These are phyloP conservation scores for Zancudomyces culisetae DNA, from an alignment of 371 early-diverging fungal genomes.

Conservation along the genomic window DNA sequence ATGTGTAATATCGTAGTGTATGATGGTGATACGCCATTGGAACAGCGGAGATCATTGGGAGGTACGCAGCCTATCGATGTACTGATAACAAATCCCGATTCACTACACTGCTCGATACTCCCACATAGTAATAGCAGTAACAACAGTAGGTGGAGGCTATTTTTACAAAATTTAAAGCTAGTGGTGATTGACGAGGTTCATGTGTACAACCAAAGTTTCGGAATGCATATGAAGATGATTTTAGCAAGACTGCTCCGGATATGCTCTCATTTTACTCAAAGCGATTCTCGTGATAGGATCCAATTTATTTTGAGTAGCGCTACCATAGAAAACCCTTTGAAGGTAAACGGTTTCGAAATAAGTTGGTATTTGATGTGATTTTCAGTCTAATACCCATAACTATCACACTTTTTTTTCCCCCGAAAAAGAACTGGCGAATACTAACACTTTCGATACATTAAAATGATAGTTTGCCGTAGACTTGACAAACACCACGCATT, in stretches of 20 bases:
- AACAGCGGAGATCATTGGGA: constrained; percentile 19
- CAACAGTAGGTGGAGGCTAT: constrained; percentile 30
- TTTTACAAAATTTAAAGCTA: constrained; percentile 29
- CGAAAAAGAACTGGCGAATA: no score
- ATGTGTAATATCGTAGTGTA: constrained; percentile 18
- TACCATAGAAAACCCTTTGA: constrained; percentile 34
- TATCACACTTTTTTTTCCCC: no score
- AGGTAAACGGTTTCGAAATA: background rate
- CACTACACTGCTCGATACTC: constrained; percentile 49
- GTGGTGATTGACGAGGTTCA: constrained; percentile 66
- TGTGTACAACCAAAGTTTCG: constrained; percentile 44
- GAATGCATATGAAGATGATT: constrained; percentile 42
- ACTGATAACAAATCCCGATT: constrained; percentile 67
- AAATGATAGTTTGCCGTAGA: no score
- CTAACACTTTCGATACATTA: no score
- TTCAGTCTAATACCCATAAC: no score
- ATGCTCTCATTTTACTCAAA: constrained; percentile 19
- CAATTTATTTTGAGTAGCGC: constrained; percentile 51
- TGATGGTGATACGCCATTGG: constrained; percentile 25
- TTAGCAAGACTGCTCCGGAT: constrained; percentile 43
- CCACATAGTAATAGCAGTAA: no score
- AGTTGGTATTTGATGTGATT: no score
- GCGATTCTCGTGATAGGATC: constrained; percentile 16
- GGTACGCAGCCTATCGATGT: constrained; percentile 33
- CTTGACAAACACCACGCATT: no score